Evolutionary conservation across 78 protist genomes (phyloP).

Genomic region (Dictyostelium purpureum): DNA sequence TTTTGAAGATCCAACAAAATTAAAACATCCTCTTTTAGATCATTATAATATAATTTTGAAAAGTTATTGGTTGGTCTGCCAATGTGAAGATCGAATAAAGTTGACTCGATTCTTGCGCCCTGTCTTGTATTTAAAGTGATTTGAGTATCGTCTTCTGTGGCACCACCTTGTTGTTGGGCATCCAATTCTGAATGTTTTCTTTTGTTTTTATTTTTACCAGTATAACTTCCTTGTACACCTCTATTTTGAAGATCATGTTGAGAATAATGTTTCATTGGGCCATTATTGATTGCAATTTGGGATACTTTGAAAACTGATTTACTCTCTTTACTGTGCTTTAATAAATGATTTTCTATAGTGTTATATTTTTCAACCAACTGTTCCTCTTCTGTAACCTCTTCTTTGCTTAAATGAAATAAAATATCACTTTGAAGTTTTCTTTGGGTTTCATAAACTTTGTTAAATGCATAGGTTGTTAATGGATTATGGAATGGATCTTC

Average conservation of each 20-base stretch:
- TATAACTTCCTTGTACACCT: neutral
- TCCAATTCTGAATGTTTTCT: slow-evolving; percentile 4
- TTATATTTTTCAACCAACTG: slow-evolving; percentile 27
- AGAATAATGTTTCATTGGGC: slow-evolving; percentile 60
- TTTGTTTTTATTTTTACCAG: slow-evolving; percentile 8
- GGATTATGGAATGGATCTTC: slow-evolving; percentile 67
- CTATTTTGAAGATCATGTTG: neutral
- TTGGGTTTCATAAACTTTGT: slow-evolving; percentile 55
- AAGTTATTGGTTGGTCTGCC: slow-evolving; percentile 29
- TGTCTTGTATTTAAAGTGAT: slow-evolving; percentile 15
- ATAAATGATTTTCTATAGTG: slow-evolving; percentile 52
- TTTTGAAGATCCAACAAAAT: slow-evolving; percentile 47
- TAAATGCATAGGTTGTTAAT: slow-evolving; percentile 47
- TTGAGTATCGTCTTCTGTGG: neutral
- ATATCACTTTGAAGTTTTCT: slow-evolving; percentile 64
- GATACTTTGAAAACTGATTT: slow-evolving; percentile 43
- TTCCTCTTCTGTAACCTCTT: slow-evolving; percentile 58
- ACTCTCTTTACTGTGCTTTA: slow-evolving; percentile 41
- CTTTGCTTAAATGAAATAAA: slow-evolving; percentile 26
- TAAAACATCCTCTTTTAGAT: slow-evolving; percentile 60
- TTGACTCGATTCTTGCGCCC: slow-evolving; percentile 32
- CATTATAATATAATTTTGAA: slow-evolving; percentile 27
- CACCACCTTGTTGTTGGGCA: neutral
- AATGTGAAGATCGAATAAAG: slow-evolving; percentile 41
- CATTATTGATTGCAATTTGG: slow-evolving; percentile 11